Conservation (phyloP, 371 early-diverging fungal species). For the Catenaria anguillulae region DNA sequence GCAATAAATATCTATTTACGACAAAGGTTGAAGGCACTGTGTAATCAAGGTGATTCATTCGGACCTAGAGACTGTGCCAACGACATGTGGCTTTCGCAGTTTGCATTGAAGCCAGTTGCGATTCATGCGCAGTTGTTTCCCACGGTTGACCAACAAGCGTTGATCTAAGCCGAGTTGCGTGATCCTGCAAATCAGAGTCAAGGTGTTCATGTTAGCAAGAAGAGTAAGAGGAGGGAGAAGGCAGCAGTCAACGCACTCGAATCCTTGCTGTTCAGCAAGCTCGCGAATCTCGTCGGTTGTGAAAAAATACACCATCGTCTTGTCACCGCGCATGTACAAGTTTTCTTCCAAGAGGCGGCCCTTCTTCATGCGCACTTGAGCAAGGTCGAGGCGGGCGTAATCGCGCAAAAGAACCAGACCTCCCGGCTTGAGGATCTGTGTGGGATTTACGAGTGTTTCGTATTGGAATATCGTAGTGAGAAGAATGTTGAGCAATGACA, state of each 20-base stretch:
- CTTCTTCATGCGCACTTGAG: constrained; percentile 62
- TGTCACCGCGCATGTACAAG: constrained; percentile 65
- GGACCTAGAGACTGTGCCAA: too few relatives aligned
- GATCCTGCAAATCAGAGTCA: constrained; percentile 21
- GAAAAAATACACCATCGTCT: constrained; percentile 58
- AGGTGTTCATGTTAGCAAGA: constrained; percentile 18
- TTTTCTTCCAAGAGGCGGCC: constrained; percentile 45
- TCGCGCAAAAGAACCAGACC: constrained; percentile 34
- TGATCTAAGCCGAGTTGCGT: constrained; percentile 84
- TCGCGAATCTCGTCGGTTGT: constrained; percentile 37
- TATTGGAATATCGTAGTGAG: neutral
- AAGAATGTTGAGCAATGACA: neutral
- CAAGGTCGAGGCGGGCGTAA: constrained; percentile 49
- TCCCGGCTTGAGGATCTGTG: constrained; percentile 29
- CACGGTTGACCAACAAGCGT: constrained; percentile 86
- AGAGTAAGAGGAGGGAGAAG: neutral
- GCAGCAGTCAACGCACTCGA: constrained; percentile 21
- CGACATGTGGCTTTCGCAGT: constrained; percentile 54
- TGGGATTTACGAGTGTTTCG: neutral
- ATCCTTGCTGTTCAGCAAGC: constrained; percentile 32
- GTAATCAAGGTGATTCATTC: too few relatives aligned
- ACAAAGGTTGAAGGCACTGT: too few relatives aligned
- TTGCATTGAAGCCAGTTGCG: constrained; percentile 94
- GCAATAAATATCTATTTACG: neutral
- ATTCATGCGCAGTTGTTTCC: constrained; percentile 89